A percentile compares a stretch with the other conserved stretches of the same genome.
Conservation (phyloP, 495 filamentous ascomycete species). For the Penicillium manginii region DNA sequence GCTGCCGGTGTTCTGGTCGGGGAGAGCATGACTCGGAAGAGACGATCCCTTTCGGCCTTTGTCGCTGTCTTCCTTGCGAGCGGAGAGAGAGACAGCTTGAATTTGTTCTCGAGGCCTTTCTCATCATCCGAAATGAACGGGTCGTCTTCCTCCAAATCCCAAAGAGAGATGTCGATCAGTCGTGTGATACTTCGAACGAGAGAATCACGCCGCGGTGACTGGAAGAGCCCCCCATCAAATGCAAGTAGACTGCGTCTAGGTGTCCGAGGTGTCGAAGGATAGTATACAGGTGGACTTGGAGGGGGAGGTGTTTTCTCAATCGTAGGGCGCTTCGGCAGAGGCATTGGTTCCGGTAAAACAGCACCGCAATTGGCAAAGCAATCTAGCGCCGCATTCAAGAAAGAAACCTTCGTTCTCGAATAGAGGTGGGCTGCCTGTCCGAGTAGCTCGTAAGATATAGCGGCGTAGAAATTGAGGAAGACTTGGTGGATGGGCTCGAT, state of each 20-base stretch:
- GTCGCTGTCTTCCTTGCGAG: background rate
- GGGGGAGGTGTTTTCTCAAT: background rate
- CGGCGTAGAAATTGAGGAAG: constrained; percentile 51
- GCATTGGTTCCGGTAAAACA: constrained; percentile 23
- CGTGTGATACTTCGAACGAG: constrained; percentile 30
- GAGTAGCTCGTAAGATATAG: constrained; percentile 47
- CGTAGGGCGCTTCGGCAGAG: constrained; percentile 11
- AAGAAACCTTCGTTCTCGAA: constrained; percentile 42
- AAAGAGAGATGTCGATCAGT: constrained; percentile 31
- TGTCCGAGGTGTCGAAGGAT: background rate
- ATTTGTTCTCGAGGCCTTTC: background rate
- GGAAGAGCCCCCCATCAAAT: constrained; percentile 1
- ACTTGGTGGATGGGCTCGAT: constrained; percentile 39
- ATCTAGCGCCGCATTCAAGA: constrained; percentile 39
- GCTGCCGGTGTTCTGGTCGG: background rate
- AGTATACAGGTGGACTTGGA: background rate
- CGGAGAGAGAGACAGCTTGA: constrained; percentile 1
- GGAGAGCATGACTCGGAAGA: constrained; percentile 9
- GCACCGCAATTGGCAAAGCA: constrained; percentile 30
- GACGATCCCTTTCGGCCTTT: background rate
- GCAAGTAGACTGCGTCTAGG: background rate
- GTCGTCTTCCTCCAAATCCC: constrained; percentile 24
- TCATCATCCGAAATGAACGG: constrained; percentile 30
- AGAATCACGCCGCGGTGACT: constrained; percentile 13
- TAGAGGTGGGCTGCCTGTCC: constrained; percentile 46